These are phyloP conservation scores for Phycomyces nitens DNA, from an alignment of 192 early-diverging fungal genomes.

Conservation along the genomic window DNA sequence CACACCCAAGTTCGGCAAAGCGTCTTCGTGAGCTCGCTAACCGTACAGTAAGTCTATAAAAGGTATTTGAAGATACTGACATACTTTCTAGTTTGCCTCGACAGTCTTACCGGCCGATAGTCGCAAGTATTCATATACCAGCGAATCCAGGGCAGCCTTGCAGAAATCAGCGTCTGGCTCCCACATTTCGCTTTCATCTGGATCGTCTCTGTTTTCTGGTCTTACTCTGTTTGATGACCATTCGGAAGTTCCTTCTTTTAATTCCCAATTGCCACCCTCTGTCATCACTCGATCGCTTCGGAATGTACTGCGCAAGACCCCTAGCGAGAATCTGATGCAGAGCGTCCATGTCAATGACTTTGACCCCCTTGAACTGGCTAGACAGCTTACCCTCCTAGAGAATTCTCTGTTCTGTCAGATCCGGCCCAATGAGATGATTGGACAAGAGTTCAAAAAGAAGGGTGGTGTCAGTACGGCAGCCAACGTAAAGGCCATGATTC, in stretches of 20 bases:
- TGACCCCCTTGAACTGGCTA: slow-evolving; percentile 74
- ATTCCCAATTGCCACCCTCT: background rate
- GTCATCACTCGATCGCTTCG: slow-evolving; percentile 17
- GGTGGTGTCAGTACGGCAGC: slow-evolving; percentile 38
- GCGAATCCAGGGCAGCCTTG: background rate
- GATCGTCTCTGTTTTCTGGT: slow-evolving; percentile 18
- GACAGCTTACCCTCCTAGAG: slow-evolving; percentile 83
- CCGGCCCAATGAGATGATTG: slow-evolving; percentile 69
- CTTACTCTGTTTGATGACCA: slow-evolving; percentile 10
- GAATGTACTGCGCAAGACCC: slow-evolving; percentile 15
- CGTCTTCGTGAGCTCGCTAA: slow-evolving; percentile 74
- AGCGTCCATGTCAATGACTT: slow-evolving; percentile 53
- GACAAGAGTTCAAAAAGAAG: slow-evolving; percentile 59
- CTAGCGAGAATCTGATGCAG: slow-evolving; percentile 31
- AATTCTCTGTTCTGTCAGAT: slow-evolving; percentile 63
- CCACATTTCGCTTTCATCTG: slow-evolving; percentile 9
- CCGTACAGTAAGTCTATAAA: slow-evolving; percentile 45
- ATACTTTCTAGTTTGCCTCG: slow-evolving; percentile 7
- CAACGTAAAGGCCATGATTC: slow-evolving; percentile 75
- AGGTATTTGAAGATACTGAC: too few species aligned
- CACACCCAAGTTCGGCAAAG: slow-evolving; percentile 60
- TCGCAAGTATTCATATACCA: slow-evolving; percentile 18
- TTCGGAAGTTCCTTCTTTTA: background rate
- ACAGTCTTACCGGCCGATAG: background rate
- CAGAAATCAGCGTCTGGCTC: slow-evolving; percentile 5